Evolutionary conservation across 2,329 filamentous ascomycete genomes (phyloP).

Genomic region (Plectosphaerella sp.): DNA sequence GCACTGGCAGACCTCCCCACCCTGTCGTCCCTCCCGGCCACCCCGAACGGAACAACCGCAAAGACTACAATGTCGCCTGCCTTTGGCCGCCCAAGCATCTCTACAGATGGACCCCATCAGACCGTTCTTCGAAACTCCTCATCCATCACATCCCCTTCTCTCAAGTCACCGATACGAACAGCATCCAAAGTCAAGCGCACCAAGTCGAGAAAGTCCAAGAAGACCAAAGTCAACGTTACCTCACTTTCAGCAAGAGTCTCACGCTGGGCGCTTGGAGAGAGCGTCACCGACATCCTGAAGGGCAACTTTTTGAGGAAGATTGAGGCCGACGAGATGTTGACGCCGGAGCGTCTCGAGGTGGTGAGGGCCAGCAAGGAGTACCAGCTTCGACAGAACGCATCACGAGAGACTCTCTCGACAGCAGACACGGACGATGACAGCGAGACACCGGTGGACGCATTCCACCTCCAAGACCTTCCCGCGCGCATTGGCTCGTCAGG

Average conservation of each 20-base stretch:
- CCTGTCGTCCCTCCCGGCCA: not conserved
- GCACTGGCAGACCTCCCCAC: constrained; percentile 28
- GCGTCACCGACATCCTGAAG: constrained; percentile 52
- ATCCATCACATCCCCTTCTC: constrained; percentile 15
- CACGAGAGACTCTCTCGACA: constrained; percentile 21
- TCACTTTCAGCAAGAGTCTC: constrained; percentile 11
- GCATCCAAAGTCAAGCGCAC: constrained; percentile 34
- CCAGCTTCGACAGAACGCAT: constrained; percentile 18
- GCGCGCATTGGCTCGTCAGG: constrained; percentile 34
- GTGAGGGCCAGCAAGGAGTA: constrained; percentile 22
- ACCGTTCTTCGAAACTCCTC: constrained; percentile 9
- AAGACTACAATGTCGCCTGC: constrained; percentile 18
- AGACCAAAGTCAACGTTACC: constrained; percentile 13
- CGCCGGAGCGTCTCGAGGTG: constrained; percentile 34
- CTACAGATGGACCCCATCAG: constrained; percentile 6
- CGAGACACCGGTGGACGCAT: constrained; percentile 41
- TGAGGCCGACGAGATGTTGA: constrained; percentile 57
- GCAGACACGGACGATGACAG: constrained; percentile 21
- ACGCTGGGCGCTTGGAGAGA: constrained; percentile 51
- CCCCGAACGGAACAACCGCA: constrained; percentile 11
- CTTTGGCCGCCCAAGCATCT: constrained; percentile 8
- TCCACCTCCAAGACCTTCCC: constrained; percentile 44
- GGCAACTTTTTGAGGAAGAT: constrained; percentile 49
- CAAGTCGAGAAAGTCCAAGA: constrained; percentile 36
- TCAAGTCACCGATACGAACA: constrained; percentile 18